These are phyloP conservation scores for Aspergillus floridensis DNA, from an alignment of 2,329 filamentous ascomycete species.

Conservation along the genomic window DNA sequence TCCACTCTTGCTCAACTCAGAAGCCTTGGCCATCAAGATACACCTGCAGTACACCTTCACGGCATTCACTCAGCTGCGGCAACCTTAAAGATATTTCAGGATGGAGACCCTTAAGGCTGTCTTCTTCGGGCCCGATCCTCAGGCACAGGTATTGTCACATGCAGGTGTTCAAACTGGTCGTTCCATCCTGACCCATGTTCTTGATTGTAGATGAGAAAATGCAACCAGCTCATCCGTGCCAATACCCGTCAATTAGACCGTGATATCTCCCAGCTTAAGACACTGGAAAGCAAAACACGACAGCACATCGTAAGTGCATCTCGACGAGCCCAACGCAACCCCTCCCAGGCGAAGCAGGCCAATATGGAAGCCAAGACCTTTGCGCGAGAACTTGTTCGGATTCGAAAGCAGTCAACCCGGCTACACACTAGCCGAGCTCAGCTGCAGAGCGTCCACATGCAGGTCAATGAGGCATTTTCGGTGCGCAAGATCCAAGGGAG, in stretches of 20 bases:
- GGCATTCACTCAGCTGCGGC: not conserved
- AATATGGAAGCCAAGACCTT: constrained; percentile 81
- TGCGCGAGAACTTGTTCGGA: constrained; percentile 79
- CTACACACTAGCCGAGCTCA: constrained; percentile 87
- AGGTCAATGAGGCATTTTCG: constrained; percentile 94
- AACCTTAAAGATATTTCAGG: constrained; percentile 21
- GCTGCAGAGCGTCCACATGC: constrained; percentile 90
- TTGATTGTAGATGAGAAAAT: constrained; percentile 77
- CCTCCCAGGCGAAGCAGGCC: constrained; percentile 74
- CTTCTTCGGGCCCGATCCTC: constrained; percentile 88
- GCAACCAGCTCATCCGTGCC: constrained; percentile 80
- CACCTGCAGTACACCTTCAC: not conserved
- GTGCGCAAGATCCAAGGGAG: constrained; percentile 94
- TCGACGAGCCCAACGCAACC: constrained; percentile 75
- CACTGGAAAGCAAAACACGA: constrained; percentile 79
- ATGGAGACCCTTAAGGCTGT: constrained; percentile 89
- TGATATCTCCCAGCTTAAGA: constrained; percentile 76
- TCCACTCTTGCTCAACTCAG: not conserved
- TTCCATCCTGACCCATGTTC: constrained; percentile 12
- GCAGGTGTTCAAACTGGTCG: not conserved
- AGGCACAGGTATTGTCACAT: constrained; percentile 69
- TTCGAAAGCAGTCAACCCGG: constrained; percentile 71
- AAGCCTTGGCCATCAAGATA: not conserved
- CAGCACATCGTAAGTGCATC: constrained; percentile 80
- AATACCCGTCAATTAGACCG: constrained; percentile 95